Base-by-base conservation (phyloP, 331 rosid genomes). In the Pyrus hybrid region DNA sequence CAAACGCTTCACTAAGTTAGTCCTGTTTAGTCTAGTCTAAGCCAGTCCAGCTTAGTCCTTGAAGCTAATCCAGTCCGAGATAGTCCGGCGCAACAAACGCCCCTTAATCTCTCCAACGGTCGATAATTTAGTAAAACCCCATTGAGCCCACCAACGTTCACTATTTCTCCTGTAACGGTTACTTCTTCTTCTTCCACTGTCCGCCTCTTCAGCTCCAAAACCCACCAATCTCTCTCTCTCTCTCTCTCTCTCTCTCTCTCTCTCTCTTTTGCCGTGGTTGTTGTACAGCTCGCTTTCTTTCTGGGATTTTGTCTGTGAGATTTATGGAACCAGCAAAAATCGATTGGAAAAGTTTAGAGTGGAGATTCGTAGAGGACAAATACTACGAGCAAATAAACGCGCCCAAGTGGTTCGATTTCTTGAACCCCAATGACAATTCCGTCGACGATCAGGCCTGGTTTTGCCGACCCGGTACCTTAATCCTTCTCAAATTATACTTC, bases 341-440 rank as follows among this genome's bases (percentile, higher is more conserved):
- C 63, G 97, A 95, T 63, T 92, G 99, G 97, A 90, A 92, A 80
- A 86, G 81, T 86, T 4, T 90, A 8, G 98, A 95, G 58, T 95
- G 93, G 87, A 88, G 68, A 49, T 95, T 92, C 77, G 91, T 82
- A 0, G 96, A 87, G 76, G 99, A 95, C 63, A 87, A 88, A 35
- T 77, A 82, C n/a, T 95, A 81, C 80, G 99, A 95, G 75, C 84
- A 89, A 81, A 88, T 95, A 49, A 90, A 90, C 72, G 99, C 99
- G 7, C 99, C 99, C 65, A 90, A 92, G 69, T 95, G 93, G 92
- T 82, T 95, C 67, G 99, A 95, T 78, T 92, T 95, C 89, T 86
- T 82, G 84, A 80, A 91, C 72, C 83, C 85, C 8, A 41, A 61
- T 8, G 83, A 81, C 47, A 56, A 72, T 5, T 56, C 77, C 28